A percentile compares a stretch with the other conserved stretches of the same genome.
phyloP scores from a whole-genome alignment of 1,139 yeast genomes.

The Kurtzmaniella natalensis region DNA sequence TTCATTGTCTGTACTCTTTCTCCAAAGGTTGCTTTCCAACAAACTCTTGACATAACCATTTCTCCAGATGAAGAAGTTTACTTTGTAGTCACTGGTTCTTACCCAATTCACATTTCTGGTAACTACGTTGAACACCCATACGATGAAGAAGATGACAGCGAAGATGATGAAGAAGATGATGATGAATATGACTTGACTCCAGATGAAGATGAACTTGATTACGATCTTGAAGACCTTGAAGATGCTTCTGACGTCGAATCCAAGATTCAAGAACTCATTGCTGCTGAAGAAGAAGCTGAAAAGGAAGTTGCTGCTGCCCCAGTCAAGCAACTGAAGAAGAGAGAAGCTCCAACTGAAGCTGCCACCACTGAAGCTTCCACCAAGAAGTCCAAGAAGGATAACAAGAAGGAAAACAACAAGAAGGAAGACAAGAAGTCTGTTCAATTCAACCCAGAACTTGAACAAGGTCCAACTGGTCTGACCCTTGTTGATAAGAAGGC shows the following conservation, averaged over 20 bases:
- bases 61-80: slow-evolving; percentile 90
- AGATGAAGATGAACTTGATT: slow-evolving; percentile 79
- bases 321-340: slow-evolving; percentile 20
- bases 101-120: slow-evolving; percentile 89
- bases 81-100: slow-evolving; percentile 94
- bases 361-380: slow-evolving; percentile 21
- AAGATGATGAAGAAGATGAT: slow-evolving; percentile 51
- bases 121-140: slow-evolving; percentile 95
- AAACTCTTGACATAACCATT: slow-evolving; percentile 83
- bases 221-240: slow-evolving; percentile 61
- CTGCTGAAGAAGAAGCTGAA: slow-evolving; percentile 46
- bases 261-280: slow-evolving; percentile 58
- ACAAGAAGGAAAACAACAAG: slow-evolving; percentile 27
- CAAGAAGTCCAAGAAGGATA: slow-evolving; percentile 42
- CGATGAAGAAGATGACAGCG: slow-evolving; percentile 52
- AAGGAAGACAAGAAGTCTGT: slow-evolving; percentile 64
- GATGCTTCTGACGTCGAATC: slow-evolving; percentile 52
- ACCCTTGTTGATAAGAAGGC: slow-evolving; percentile 31
- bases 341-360: slow-evolving; percentile 14
- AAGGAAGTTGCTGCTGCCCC: slow-evolving; percentile 26
- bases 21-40: slow-evolving; percentile 84
- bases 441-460: slow-evolving; percentile 83
- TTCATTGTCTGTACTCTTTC: slow-evolving; percentile 85
- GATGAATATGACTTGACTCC: slow-evolving; percentile 88
- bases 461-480: slow-evolving; percentile 83